Evolutionary conservation across 2,329 filamentous ascomycete genomes (phyloP).

Genomic region (Colletotrichum kahawae): DNA sequence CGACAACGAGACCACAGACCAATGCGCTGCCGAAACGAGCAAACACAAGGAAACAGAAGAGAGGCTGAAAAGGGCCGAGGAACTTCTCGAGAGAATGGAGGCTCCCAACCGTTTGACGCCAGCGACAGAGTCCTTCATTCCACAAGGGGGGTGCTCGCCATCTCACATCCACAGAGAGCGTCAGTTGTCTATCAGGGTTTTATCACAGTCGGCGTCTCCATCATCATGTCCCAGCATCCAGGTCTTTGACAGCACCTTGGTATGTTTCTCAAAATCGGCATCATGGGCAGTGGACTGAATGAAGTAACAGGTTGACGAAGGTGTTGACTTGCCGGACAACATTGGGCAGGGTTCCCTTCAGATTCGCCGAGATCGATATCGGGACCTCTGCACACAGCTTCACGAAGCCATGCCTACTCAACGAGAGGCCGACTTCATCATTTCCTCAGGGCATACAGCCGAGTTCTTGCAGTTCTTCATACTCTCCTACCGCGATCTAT

Average conservation of each 20-base stretch:
- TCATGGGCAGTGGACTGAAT: not conserved
- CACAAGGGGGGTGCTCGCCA: not conserved
- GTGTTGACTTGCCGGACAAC: not conserved
- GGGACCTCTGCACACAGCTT: not conserved
- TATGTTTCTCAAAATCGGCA: not conserved
- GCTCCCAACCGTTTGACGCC: not conserved
- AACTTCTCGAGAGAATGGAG: not conserved
- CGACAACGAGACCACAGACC: slow-evolving; percentile 27
- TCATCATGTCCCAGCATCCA: not conserved
- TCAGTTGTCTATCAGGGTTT: not conserved
- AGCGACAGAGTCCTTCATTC: not conserved
- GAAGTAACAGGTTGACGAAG: not conserved
- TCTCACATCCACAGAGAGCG: not conserved
- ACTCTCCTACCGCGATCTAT: not conserved
- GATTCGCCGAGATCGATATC: not conserved
- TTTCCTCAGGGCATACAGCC: not conserved
- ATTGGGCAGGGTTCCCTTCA: no score
- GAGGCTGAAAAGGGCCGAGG: not conserved
- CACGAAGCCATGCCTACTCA: not conserved
- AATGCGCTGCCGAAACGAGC: not conserved
- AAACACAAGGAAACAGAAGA: not conserved
- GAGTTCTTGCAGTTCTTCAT: not conserved
- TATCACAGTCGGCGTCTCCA: not conserved
- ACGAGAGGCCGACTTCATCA: not conserved
- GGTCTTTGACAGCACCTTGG: not conserved